Conservation (phyloP, 768 basidiomycete species). For the Boletus subparvulus region DNA sequence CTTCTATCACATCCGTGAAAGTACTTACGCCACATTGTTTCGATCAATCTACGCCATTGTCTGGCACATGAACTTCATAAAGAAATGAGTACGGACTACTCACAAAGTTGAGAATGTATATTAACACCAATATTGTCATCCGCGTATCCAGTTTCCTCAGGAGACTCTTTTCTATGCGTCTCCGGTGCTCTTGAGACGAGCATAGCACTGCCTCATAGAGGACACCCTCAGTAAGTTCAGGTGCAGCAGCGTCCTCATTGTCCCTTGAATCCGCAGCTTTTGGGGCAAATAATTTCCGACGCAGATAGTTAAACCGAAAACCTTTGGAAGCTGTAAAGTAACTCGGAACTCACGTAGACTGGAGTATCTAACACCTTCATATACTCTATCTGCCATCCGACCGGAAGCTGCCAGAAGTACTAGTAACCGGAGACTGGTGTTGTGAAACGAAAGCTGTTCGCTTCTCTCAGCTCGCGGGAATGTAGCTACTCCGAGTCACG, state of each 20-base stretch:
- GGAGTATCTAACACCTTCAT: slow-evolving; percentile 9
- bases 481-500: no score
- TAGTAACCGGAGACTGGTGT: not conserved
- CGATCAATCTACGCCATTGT: slow-evolving; percentile 53
- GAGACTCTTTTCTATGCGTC: slow-evolving; percentile 42
- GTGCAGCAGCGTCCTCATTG: not conserved
- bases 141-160: slow-evolving; percentile 36
- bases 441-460: not conserved
- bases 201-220: not conserved
- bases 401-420: not conserved
- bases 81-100: slow-evolving; percentile 8
- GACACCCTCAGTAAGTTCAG: not conserved
- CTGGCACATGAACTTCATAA: not conserved
- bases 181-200: slow-evolving; percentile 25
- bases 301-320: not conserved
- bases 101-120: slow-evolving; percentile 38
- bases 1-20: not conserved
- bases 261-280: slow-evolving; percentile 7
- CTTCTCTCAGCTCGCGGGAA: not conserved
- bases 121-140: slow-evolving; percentile 36
- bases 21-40: slow-evolving; percentile 62
- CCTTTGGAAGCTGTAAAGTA: not conserved
- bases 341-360: slow-evolving; percentile 18
- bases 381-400: slow-evolving; percentile 10
- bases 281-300: not conserved